A percentile compares a stretch with the other conserved stretches of the same genome.
phyloP scores from a whole-genome alignment of 495 filamentous ascomycete genomes.

The Neurospora sp. region DNA sequence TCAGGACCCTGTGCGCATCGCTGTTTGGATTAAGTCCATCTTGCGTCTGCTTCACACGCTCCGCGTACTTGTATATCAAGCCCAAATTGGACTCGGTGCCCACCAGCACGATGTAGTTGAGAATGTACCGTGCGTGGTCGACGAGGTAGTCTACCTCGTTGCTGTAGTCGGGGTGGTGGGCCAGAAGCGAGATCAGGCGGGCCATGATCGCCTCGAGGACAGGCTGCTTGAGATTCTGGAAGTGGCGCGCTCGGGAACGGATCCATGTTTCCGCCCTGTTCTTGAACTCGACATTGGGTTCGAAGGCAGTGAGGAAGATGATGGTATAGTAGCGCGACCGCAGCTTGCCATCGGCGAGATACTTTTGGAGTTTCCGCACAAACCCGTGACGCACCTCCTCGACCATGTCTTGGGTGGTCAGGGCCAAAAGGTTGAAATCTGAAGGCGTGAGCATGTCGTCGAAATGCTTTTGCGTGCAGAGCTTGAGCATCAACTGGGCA shows the following conservation, averaged over 20 bases:
- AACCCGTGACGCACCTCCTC: conserved; percentile 66
- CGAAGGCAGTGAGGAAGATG: conserved; percentile 81
- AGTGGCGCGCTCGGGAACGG: conserved; percentile 57
- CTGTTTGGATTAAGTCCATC: conserved; percentile 59
- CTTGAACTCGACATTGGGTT: conserved; percentile 60
- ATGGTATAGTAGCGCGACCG: conserved; percentile 74
- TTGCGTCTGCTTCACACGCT: conserved; percentile 81
- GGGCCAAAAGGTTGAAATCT: conserved; percentile 71
- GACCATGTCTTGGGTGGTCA: conserved; percentile 69
- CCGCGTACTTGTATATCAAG: conserved; percentile 82
- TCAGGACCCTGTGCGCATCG: conserved; percentile 73
- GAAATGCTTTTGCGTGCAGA: conserved; percentile 62
- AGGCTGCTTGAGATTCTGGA: conserved; percentile 41
- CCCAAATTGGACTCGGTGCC: conserved; percentile 79
- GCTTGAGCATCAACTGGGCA: conserved; percentile 71
- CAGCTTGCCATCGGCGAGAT: conserved; percentile 58
- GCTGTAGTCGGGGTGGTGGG: conserved; percentile 89
- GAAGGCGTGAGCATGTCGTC: conserved; percentile 62
- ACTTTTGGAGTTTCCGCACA: conserved; percentile 76
- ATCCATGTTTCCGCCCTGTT: conserved; percentile 79
- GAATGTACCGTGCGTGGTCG: conserved; percentile 74
- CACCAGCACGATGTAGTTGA: conserved; percentile 78
- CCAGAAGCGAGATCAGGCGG: conserved; percentile 74
- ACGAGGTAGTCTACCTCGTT: conserved; percentile 55
- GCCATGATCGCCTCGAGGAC: conserved; percentile 79